Evolutionary conservation across 2,329 filamentous ascomycete genomes (phyloP), one percentile per base, ranked within the genome.

Genomic region (Cyphellophora europaea): DNA sequence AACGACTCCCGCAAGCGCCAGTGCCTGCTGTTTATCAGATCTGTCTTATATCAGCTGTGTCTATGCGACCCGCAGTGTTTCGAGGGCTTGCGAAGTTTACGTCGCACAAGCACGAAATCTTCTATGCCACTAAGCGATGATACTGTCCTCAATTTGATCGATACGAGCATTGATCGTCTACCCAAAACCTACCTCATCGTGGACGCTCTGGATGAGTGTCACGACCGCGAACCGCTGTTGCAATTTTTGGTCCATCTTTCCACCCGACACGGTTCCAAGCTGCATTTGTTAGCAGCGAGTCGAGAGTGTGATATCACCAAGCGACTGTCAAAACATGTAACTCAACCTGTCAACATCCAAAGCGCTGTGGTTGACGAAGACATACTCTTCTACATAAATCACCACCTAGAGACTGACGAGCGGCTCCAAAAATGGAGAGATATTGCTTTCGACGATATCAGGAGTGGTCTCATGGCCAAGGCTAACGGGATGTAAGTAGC

Each of bases 1-100:
- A 62, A 52, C 4, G 52, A 65, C 32, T 25, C 6, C 1, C 30
- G 51, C 16, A 66, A 64, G 33, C 58, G 61, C 36, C 27, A 43
- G 1, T 30, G 53, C 4, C 51, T 56, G 11, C 41, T 49, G 13
- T 28, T 29, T 14, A 33, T 37, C 23, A 28, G 32, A 27, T 29
- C 32, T 27, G 8, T 34, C 11, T 21, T 34, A 13, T 17, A 27
- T 21, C 30, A 33, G 18, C 5, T 33, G 10, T 14, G 14, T 11
- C 6, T 3, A 19, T n/a, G 4, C 4, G 5, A 14, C 8, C 3
- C 13, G 11, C 10, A 33, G 12, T 14, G 30, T 33, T 18, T 18
- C 11, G 14, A 19, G 30, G 14, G 30, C 14, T 13, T 27, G 23
- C 11, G 14, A 13, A 35, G 33, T 12, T 19, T 41, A 17, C 33